These are phyloP conservation scores for Helotiales sp. DNA, from an alignment of 2,329 filamentous ascomycete genomes.

Conservation along the genomic window DNA sequence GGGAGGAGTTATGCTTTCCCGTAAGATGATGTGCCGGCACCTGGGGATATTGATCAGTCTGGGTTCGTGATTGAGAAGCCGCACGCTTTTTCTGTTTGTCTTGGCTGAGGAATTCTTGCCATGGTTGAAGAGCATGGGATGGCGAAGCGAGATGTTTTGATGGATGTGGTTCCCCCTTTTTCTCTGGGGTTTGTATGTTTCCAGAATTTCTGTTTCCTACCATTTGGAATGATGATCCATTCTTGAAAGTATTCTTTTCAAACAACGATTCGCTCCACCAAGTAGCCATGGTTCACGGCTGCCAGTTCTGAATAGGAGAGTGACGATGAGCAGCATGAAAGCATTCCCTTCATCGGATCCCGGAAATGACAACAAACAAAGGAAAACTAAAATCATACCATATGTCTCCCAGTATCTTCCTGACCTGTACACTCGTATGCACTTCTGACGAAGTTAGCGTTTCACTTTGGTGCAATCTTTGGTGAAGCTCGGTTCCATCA, in stretches of 20 bases:
- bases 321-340: not conserved
- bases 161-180: not conserved
- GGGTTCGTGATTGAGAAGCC: slow-evolving; percentile 58
- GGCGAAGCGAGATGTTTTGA: not conserved
- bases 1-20: slow-evolving; percentile 67
- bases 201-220: not conserved
- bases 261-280: too few relatives aligned
- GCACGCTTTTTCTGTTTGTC: slow-evolving; percentile 23
- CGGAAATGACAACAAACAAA: not conserved
- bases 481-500: not conserved
- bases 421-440: not conserved
- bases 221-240: too few relatives aligned
- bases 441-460: not conserved
- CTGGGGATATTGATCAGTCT: slow-evolving; percentile 59
- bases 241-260: too few relatives aligned
- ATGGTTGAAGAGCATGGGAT: not conserved
- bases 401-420: not conserved
- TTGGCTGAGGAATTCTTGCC: slow-evolving; percentile 16
- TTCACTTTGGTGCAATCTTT: slow-evolving; percentile 3
- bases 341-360: not conserved
- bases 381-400: not conserved
- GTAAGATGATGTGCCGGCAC: slow-evolving; percentile 70
- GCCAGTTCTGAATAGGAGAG: too few relatives aligned
- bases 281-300: too few relatives aligned
- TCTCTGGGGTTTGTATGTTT: not conserved